Percentiles rank a stretch among this genome's conserved stretches.
Evolutionary conservation across 2,329 filamentous ascomycete species (phyloP).

Genomic region (Fusarium drepaniforme): DNA sequence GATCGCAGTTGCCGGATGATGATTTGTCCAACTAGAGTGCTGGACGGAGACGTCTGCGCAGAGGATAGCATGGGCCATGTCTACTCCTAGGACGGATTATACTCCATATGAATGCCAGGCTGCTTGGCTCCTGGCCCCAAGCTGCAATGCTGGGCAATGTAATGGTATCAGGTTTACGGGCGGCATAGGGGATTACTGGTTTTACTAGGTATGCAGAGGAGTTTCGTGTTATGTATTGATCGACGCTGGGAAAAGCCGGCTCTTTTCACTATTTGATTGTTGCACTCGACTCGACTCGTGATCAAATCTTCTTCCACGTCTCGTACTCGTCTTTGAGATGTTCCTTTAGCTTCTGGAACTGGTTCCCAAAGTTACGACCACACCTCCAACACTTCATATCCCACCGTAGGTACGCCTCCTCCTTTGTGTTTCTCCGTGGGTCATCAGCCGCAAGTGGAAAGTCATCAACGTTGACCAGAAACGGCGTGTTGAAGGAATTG

Average conservation of each 20-base stretch:
- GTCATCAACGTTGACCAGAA: constrained; percentile 82
- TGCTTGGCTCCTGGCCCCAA: constrained; percentile 6
- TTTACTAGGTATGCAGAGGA: constrained; percentile 16
- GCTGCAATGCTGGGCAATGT: not conserved
- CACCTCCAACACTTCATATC: constrained; percentile 91
- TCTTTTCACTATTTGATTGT: constrained; percentile 8
- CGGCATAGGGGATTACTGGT: constrained; percentile 11
- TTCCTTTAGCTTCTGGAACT: constrained; percentile 78
- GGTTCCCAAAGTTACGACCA: constrained; percentile 77
- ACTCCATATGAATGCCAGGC: not conserved
- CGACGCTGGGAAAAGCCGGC: constrained; percentile 26
- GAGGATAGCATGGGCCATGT: not conserved
- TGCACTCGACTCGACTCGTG: not conserved
- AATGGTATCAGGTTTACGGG: constrained; percentile 6
- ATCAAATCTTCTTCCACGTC: constrained; percentile 76
- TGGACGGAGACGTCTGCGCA: not conserved
- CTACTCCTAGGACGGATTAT: not conserved
- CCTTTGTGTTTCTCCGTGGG: constrained; percentile 66
- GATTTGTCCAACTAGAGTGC: constrained; percentile 29
- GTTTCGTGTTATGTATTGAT: constrained; percentile 29
- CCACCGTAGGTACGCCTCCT: constrained; percentile 69
- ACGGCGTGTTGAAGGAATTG: constrained; percentile 88
- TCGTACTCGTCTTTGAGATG: constrained; percentile 83
- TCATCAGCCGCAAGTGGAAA: constrained; percentile 82
- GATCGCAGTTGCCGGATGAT: constrained; percentile 35